Conservation (phyloP, 2,329 filamentous ascomycete genomes). For the Pseudogymnoascus sp. region DNA sequence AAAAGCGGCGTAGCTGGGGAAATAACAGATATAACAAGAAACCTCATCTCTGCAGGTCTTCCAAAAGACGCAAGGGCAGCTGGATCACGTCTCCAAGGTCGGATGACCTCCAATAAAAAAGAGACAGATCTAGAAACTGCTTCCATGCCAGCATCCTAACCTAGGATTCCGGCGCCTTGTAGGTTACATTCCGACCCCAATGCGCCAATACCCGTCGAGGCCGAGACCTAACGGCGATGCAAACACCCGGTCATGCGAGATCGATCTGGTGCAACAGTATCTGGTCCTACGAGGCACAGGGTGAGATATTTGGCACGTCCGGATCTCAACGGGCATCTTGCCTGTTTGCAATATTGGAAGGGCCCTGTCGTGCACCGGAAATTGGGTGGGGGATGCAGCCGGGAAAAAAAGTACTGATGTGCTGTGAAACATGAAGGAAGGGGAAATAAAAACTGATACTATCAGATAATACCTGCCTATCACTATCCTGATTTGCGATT, state of each 20-base stretch:
- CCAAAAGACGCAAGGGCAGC: background rate
- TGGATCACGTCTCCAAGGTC: background rate
- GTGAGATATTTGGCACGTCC: constrained; percentile 1
- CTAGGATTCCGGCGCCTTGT: background rate
- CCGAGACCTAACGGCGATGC: constrained; percentile 7
- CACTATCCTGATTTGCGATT: constrained; percentile 5
- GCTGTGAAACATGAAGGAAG: constrained; percentile 3
- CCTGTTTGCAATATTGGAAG: constrained; percentile 7
- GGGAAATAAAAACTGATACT: background rate
- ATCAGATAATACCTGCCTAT: background rate
- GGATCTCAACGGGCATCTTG: constrained; percentile 1
- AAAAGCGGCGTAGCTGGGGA: background rate
- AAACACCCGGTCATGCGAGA: constrained; percentile 9
- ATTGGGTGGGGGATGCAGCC: constrained; percentile 5
- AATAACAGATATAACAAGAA: background rate
- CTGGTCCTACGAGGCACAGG: constrained; percentile 7
- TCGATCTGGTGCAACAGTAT: constrained; percentile 7
- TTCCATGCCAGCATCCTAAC: constrained; percentile 7
- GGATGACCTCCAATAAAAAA: constrained; percentile 5
- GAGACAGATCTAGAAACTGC: background rate
- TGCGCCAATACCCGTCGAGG: constrained; percentile 1
- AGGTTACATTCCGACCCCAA: background rate
- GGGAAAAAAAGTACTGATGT: background rate
- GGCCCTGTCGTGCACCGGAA: background rate
- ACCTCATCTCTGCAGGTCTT: background rate